Evolutionary conservation across 1,139 yeast genomes (phyloP).

Genomic region (Kodamaea anthophila): DNA sequence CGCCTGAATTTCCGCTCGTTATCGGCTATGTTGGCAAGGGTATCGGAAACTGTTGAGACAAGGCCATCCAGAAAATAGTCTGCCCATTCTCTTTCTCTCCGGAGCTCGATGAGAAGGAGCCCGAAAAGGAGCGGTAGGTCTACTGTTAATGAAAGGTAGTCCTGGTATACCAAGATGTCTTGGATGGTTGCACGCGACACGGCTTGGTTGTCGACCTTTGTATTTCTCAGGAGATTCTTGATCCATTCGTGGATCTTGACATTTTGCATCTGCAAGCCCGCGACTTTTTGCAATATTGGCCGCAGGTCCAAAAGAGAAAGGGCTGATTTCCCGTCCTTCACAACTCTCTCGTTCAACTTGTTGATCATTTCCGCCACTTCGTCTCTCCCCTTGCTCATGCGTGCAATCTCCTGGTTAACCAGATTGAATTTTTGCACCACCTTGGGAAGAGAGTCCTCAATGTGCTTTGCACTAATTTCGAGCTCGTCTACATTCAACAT

Average conservation of each 20-base stretch:
- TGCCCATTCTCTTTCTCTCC: constrained; percentile 67
- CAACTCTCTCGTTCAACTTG: no score
- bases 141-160: constrained; percentile 47
- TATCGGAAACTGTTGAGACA: constrained; percentile 50
- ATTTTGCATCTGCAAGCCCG: constrained; percentile 35
- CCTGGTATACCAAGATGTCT: constrained; percentile 35
- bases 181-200: constrained; percentile 21
- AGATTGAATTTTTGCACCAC: constrained; percentile 34
- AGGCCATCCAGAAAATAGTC: constrained; percentile 46
- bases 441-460: constrained; percentile 24
- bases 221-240: neutral
- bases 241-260: constrained; percentile 16
- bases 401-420: constrained; percentile 26
- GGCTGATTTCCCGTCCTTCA: no score
- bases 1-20: constrained; percentile 53
- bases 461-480: constrained; percentile 17
- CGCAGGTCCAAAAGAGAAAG: constrained; percentile 16
- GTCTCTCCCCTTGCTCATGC: constrained; percentile 23
- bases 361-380: constrained; percentile 30
- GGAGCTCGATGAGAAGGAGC: constrained; percentile 59
- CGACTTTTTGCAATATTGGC: constrained; percentile 26
- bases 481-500: constrained; percentile 24
- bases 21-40: constrained; percentile 50
- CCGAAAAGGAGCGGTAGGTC: constrained; percentile 84
- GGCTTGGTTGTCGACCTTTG: constrained; percentile 2